Evolutionary conservation across 2,329 filamentous ascomycete genomes (phyloP).

Genomic region (Xylariales sp.): DNA sequence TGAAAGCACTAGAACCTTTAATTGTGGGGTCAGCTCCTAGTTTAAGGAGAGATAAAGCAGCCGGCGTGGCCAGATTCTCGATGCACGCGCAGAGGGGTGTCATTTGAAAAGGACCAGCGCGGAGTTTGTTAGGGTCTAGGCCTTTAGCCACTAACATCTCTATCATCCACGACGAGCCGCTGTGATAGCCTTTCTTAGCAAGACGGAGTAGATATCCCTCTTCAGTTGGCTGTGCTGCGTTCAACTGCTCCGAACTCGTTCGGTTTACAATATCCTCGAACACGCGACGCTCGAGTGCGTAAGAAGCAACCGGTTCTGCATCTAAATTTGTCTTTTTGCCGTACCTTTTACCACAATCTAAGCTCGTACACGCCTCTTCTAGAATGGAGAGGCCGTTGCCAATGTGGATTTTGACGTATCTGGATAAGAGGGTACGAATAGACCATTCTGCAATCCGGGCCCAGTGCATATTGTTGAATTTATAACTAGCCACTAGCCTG

Average conservation of each 20-base stretch:
- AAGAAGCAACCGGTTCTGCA: not conserved
- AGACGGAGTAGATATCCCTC: not conserved
- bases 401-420: not conserved
- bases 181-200: not conserved
- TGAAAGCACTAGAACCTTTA: not conserved
- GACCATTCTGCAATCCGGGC: not conserved
- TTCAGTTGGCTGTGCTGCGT: not conserved
- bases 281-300: not conserved
- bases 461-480: not conserved
- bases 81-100: not conserved
- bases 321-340: no score
- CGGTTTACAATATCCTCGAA: slow-evolving; percentile 6
- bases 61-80: not conserved
- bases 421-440: slow-evolving; percentile 1
- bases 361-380: slow-evolving; percentile 3
- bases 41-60: slow-evolving; percentile 17
- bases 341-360: slow-evolving; percentile 6
- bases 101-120: not conserved
- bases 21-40: slow-evolving; percentile 15
- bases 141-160: slow-evolving; percentile 9
- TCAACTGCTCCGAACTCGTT: slow-evolving; percentile 3
- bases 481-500: not conserved
- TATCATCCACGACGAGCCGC: slow-evolving; percentile 18
- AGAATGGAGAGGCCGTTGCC: not conserved
- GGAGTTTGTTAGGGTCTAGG: slow-evolving; percentile 13